Base-by-base conservation (phyloP, 2,329 filamentous ascomycete genomes). In the Claviceps quebecensis region DNA sequence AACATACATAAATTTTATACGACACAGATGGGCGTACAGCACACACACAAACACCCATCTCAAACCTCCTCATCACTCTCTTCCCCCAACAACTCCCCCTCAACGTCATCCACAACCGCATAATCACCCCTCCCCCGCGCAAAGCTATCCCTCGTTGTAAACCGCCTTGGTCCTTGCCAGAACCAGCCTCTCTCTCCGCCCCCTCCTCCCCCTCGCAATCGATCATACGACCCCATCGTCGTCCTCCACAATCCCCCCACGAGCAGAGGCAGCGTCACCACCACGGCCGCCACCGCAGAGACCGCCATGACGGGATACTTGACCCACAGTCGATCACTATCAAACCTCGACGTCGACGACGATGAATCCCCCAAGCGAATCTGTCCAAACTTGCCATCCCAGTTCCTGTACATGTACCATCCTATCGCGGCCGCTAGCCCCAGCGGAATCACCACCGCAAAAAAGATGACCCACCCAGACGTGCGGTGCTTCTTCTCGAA, bases 21-120 rank as follows among this genome's bases (percentile, higher is more conserved):
- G 29, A 34, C 9, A 11, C 29, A 34, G 9, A 34, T 11, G 29
- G 9, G 29, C 29, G 9, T 4, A 29, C 26, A 29, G 23, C 23
- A 34, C 9, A 34, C 9, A 26, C 26, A 26, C 26, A 26, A 7
- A 7, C 23, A 26, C 6, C 23, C 26, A 34, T 11, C 14, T 65
- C 56, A 71, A 40, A 84, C 86, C 55, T 96, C 91, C 62, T 96
- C 89, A 57, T 96, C 91, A 58, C 88, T 89, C 54, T 95, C 90
- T 58, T 96, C 91, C 1, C 93, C 93, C 38, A 98, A 70, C 58
- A 98, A 71, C 72, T 97, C 91, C 47, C 91, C 91, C 65, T 97
- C 93, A 63, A 97, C 93, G 48, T 93, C 86, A 60, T 95, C 89
- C 49, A 95, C 88, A 60, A 84, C 77, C 16, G 83, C 80, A 66